Evolutionary conservation across 2,329 filamentous ascomycete species (phyloP).

Genomic region (Nothomitra cinnamomea): DNA sequence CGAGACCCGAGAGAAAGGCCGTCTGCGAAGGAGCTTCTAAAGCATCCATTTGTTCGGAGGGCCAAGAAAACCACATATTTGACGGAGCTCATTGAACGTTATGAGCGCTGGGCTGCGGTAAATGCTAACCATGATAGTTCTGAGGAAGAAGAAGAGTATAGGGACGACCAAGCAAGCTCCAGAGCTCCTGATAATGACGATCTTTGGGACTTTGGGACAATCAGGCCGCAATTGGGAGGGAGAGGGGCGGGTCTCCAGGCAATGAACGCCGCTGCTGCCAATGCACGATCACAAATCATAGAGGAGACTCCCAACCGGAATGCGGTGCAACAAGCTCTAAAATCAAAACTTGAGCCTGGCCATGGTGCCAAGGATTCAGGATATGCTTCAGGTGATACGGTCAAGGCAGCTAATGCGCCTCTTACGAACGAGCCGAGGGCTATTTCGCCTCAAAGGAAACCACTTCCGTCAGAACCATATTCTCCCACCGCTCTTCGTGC

Average conservation of each 20-base stretch:
- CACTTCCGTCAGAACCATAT: slow-evolving; percentile 20
- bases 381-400: slow-evolving; percentile 2
- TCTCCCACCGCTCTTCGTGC: slow-evolving; percentile 23
- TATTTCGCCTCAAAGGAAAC: slow-evolving; percentile 11
- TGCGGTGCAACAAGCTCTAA: slow-evolving; percentile 5
- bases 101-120: slow-evolving; percentile 71
- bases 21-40: slow-evolving; percentile 69
- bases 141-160: slow-evolving; percentile 42
- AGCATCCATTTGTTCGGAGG: slow-evolving; percentile 75
- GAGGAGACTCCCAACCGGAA: slow-evolving; percentile 6
- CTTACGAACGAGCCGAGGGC: slow-evolving; percentile 6
- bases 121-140: slow-evolving; percentile 53
- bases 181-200: slow-evolving; percentile 50
- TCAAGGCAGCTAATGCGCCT: slow-evolving; percentile 5
- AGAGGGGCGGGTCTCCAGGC: slow-evolving; percentile 47
- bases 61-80: slow-evolving; percentile 95
- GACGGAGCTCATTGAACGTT: slow-evolving; percentile 84
- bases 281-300: slow-evolving; percentile 42
- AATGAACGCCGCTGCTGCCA: slow-evolving; percentile 69
- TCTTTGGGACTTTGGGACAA: slow-evolving; percentile 96
- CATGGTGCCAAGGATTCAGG: slow-evolving; percentile 1
- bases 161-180: slow-evolving; percentile 30
- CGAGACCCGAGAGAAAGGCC: slow-evolving; percentile 82
- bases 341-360: neutral
- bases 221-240: slow-evolving; percentile 58